A percentile compares a stretch with the other conserved stretches of the same genome.
These are phyloP conservation scores for Auriscalpium orientale DNA, from an alignment of 768 basidiomycete species.

Conservation along the genomic window DNA sequence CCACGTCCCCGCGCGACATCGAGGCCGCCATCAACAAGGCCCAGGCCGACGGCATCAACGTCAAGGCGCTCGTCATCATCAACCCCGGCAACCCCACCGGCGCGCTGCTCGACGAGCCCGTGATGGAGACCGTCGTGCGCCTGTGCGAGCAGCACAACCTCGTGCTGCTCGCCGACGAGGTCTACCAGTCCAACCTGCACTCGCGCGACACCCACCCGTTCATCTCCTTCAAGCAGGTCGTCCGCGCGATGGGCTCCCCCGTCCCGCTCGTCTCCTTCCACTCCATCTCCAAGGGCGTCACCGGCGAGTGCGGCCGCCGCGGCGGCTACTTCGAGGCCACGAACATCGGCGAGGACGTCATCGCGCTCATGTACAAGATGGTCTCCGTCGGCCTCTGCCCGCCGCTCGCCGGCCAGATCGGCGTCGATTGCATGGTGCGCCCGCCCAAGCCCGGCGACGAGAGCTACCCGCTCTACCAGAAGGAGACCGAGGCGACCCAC, in stretches of 20 bases:
- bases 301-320: conserved; percentile 93
- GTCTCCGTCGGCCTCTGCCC: conserved; percentile 87
- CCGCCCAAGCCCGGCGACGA: conserved; percentile 73
- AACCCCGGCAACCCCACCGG: conserved; percentile 99
- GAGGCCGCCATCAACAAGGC: conserved; percentile 61
- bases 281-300: conserved; percentile 94
- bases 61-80: conserved; percentile 91
- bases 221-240: conserved; percentile 88
- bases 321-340: conserved; percentile 94
- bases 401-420: conserved; percentile 85
- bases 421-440: conserved; percentile 89
- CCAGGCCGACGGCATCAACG: conserved; percentile 45
- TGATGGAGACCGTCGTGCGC: conserved; percentile 69
- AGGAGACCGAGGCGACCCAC: conserved; percentile 80
- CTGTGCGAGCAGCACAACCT: conserved; percentile 81
- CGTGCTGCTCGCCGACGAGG: conserved; percentile 93
- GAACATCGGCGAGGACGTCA: conserved; percentile 70
- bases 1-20: conserved; percentile 65
- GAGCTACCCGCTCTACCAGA: conserved; percentile 72
- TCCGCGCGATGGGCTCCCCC: conserved; percentile 57
- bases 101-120: conserved; percentile 61
- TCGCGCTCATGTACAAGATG: conserved; percentile 94
- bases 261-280: conserved; percentile 92
- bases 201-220: conserved; percentile 60
- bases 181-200: conserved; percentile 96